Evolutionary conservation across 352 stramenopile genomes (phyloP), one percentile per base, ranked within the genome.

Genomic region (Globisporangium spinosum): DNA sequence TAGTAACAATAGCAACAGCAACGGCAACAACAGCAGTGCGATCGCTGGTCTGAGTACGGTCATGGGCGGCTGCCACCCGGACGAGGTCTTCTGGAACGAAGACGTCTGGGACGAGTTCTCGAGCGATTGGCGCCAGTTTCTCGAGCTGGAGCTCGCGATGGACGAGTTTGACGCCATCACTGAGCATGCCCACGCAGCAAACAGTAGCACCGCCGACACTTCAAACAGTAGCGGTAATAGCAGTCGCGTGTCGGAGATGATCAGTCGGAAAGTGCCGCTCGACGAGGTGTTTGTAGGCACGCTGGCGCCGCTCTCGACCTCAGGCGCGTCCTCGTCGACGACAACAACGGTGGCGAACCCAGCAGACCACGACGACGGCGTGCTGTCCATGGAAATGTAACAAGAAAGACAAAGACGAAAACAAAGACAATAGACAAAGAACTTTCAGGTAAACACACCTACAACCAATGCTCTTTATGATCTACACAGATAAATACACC

Each of bases 21-120:
- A 59, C 73, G 32, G 35, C 62, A 20, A 12, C 22, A 23, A 56
- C 43, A 58, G 38, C 43, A 58, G 38, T 40, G 13, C 5, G 6
- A 25, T 70, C 23, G 13, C 25, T 7, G 12, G 12, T 3, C 45
- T 67, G 15, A 55, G 63, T 6, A 49, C 62, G 10, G 61, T 65
- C 5, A 73, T 78, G 67, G 51, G 67, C 2, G 70, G 77, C 25
- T 70, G 47, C 13, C 34, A 69, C 3, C 53, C 76, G 5, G 75
- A 84, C 57, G 76, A 87, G 6, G 65, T 92, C 60, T 72, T 92
- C 0, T 89, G 82, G 58, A 76, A 72, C 34, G 69, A 78, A 12
- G 75, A 85, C 17, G 72, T 83, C 13, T 92, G 84, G 84, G 59
- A 80, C 20, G 68, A 58, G 9, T 90, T 93, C 49, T 76, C 80